These are phyloP conservation scores for Phytophthora melonis DNA, from an alignment of 352 stramenopile genomes.

Conservation along the genomic window DNA sequence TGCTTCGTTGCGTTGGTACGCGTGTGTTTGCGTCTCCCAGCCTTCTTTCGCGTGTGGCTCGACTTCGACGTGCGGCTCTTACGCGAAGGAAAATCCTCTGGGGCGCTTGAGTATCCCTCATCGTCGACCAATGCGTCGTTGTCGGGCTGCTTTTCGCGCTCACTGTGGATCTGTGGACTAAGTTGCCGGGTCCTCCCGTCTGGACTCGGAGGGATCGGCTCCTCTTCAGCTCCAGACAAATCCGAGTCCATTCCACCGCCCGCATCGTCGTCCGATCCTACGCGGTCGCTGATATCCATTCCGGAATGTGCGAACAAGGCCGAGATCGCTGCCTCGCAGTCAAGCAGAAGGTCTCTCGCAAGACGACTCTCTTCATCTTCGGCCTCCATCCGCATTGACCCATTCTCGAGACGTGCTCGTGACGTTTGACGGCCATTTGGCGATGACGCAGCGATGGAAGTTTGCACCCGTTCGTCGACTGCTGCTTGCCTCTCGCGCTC, in stretches of 20 bases:
- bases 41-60: conserved; percentile 27
- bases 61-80: conserved; percentile 17
- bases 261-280: conserved; percentile 12
- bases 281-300: conserved; percentile 34
- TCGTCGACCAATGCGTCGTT: background rate
- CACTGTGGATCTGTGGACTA: background rate
- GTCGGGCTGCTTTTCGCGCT: background rate
- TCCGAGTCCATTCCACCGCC: conserved; percentile 57
- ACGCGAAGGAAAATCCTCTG: conserved; percentile 32
- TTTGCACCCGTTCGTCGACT: conserved; percentile 13
- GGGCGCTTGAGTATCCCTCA: conserved; percentile 47
- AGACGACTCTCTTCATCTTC: conserved; percentile 37
- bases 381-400: background rate
- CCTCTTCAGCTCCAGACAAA: conserved; percentile 68
- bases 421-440: background rate
- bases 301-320: conserved; percentile 52
- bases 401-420: background rate
- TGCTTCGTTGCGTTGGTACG: conserved; percentile 19
- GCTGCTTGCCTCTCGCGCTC: conserved; percentile 16
- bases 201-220: conserved; percentile 62
- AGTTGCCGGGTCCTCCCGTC: conserved; percentile 12
- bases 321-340: conserved; percentile 71
- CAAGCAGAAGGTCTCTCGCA: conserved; percentile 53
- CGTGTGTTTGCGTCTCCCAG: conserved; percentile 22
- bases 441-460: background rate